Base-by-base conservation (phyloP, 176 grass and related monocot species). In the Eremochloa ophiuroides region DNA sequence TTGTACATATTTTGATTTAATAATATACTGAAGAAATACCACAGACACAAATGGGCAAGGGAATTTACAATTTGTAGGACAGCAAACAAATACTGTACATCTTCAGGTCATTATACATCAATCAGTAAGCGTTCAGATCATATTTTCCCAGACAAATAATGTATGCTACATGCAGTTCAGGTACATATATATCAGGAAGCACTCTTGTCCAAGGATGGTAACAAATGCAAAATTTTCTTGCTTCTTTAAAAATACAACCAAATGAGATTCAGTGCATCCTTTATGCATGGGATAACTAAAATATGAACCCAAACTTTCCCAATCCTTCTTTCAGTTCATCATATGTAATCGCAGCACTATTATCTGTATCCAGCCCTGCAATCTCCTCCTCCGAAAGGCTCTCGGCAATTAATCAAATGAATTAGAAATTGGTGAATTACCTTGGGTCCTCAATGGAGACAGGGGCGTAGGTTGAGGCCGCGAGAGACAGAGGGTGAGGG, bases 31-130 rank as follows among this genome's bases (percentile, higher is more conserved):
- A 75, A 69, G 25, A 58, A 61, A 67, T 33, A 80, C 2, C 4
- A 80, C 31, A 46, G 48, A 65, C n/a, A 66, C 4, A 29, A 66
- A 34, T 30, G 4, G 9, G 50, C 23, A 67, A 14, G 0, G 1
- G 31, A 79, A 79, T 38, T n/a, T 58, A 71, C 37, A 83, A 4
- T 68, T 43, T 75, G 12, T 20, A 42, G 59, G 71, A 44, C 46
- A 7, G 6, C n/a, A 23, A 14, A 65, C 40, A 44, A 69, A 51
- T 37, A 62, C 26, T 62, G 59, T 30, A 86, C 41, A 22, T 56
- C 22, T 62, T 62, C 35, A 71, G 7, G 69, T 74, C 26, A 22
- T 11, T 59, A 37, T 25, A 29, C 60, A 62, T 64, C 68, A 80
- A n/a, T 61, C 11, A 14, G 16, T 1, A 22, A 73, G 20, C 14